A percentile compares a stretch with the other conserved stretches of the same genome.
Conservation (phyloP, 2,329 filamentous ascomycete species). For the Aspergillus novoparasiticus region DNA sequence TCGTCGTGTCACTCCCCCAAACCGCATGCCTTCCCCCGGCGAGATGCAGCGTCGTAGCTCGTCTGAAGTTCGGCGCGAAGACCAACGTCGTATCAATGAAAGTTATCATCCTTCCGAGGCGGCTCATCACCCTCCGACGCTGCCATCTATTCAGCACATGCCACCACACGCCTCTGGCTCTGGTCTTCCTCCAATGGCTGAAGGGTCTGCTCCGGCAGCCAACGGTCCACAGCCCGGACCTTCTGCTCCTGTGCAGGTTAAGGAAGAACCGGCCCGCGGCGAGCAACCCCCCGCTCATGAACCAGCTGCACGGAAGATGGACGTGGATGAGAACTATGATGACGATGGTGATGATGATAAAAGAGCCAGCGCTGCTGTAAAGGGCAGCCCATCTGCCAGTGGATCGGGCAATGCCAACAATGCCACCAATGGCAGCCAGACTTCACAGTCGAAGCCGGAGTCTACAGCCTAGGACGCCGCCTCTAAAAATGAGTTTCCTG, state of each 20-base stretch:
- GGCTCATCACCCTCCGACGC: conserved; percentile 76
- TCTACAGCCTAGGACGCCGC: conserved; percentile 26
- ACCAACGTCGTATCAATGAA: conserved; percentile 72
- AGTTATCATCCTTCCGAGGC: conserved; percentile 91
- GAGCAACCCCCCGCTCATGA: conserved; percentile 64
- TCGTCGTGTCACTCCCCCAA: conserved; percentile 67
- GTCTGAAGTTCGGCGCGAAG: conserved; percentile 68
- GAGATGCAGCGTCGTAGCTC: conserved; percentile 76
- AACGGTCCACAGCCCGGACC: conserved; percentile 46
- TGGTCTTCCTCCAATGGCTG: conserved; percentile 60
- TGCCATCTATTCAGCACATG: conserved; percentile 53
- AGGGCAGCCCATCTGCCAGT: conserved; percentile 39
- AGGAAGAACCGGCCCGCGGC: conserved; percentile 57
- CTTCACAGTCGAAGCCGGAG: conserved; percentile 37
- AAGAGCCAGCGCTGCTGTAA: conserved; percentile 37
- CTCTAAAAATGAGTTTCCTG: background rate
- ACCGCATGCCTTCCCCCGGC: conserved; percentile 63
- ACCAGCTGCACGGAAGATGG: conserved; percentile 90
- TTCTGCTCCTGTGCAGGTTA: conserved; percentile 55
- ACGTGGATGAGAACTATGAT: conserved; percentile 96
- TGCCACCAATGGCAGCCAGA: conserved; percentile 29
- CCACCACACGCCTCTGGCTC: conserved; percentile 51
- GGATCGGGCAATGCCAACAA: conserved; percentile 30
- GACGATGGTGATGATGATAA: conserved; percentile 87
- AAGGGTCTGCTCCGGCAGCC: conserved; percentile 42